Evolutionary conservation across 176 grass and related monocot genomes (phyloP).

Genomic region (Triticum aestivum): DNA sequence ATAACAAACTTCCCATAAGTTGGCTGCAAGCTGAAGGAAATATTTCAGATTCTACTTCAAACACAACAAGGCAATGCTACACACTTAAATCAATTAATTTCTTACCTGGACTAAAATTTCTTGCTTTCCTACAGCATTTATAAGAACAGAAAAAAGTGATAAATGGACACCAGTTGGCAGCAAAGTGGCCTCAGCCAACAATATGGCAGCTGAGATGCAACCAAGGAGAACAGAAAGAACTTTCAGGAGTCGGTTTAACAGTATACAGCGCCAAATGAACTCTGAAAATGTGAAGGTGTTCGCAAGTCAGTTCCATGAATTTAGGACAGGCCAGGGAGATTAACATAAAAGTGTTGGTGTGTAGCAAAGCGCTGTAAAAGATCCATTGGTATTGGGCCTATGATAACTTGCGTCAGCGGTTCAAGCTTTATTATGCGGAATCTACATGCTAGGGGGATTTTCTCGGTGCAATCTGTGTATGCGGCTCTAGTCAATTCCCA

Average conservation of each 20-base stretch:
- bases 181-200: constrained; percentile 95
- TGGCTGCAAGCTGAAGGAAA: neutral
- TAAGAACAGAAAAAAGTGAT: constrained; percentile 92
- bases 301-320: neutral
- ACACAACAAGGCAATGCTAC: neutral
- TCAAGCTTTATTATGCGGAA: neutral
- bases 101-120: constrained; percentile 97
- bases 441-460: neutral
- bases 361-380: neutral
- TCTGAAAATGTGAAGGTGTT: constrained; percentile 56
- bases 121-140: constrained; percentile 85
- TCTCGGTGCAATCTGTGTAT: neutral
- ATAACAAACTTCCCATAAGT: neutral
- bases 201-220: constrained; percentile 90
- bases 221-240: constrained; percentile 69
- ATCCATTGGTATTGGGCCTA: neutral
- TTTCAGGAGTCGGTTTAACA: constrained; percentile 88
- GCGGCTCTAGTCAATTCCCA: neutral
- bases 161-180: constrained; percentile 90
- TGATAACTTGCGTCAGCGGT: neutral
- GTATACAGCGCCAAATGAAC: constrained; percentile 87
- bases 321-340: neutral
- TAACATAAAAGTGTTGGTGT: neutral
- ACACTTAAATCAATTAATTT: neutral
- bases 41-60: neutral